Evolutionary conservation across 805 yeast species (phyloP), one percentile per base, ranked within the genome.

Genomic region (Ogataea nitratoaversa): DNA sequence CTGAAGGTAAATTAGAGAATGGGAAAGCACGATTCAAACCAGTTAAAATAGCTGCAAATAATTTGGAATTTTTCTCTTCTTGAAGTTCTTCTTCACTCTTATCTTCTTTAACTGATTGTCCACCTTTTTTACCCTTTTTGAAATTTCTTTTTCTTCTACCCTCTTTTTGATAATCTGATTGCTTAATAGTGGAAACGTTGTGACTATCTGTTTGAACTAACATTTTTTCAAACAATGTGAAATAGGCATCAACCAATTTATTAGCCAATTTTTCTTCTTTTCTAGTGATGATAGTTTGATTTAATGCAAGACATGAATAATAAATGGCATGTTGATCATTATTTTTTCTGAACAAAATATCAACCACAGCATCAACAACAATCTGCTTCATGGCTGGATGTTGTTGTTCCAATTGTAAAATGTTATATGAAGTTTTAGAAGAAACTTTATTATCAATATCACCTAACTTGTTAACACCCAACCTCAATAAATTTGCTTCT

Each of bases 1-100:
- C 80, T 29, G 79, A 74, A 14, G 88, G 81, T 40, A 93, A 68
- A 47, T 79, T 73, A 2, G 95, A 80, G 60, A 86, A 93, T 40
- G 98, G 98, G 72, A 87, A 91, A 0, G 98, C 90, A 66, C 99
- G 84, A 61, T 93, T 93, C 43, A 93, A 76, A 51, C 99, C 99
- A 1, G 99, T 88, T 49, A 93, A 74, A 41, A 93, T 73, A 13
- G 96, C 96, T 22, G 96, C 81, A 53, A 91, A 87, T 52, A 91
- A 65, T 54, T 85, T 86, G 32, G 95, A 74, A 54, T 82, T 84
- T 53, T 82, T 86, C 59, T 93, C 98, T 56, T 88, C 86, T 18
- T 68, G 44, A 1, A 82, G 64, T 50, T 84, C 91, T 32, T 65
- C 66, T 46, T 79, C 85, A 11, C 82, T 68, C 59, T 82, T 83